Evolutionary conservation across 2,329 filamentous ascomycete species (phyloP), one percentile per base, ranked within the genome.

Genomic region (Fusarium anguioides): DNA sequence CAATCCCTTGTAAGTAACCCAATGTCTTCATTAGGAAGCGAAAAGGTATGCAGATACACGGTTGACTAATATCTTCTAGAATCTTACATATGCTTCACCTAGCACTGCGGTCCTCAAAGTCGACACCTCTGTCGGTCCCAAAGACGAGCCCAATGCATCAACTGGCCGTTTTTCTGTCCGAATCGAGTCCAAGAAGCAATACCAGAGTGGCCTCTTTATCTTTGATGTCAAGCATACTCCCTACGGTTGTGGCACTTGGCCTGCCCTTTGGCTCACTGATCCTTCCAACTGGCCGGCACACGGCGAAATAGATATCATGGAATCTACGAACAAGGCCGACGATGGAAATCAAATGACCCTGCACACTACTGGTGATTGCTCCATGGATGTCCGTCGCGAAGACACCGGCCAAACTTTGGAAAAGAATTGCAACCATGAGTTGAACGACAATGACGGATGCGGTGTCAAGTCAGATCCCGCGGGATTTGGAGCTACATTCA

Each of bases 181-280:
- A 15, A 78, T 90, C 55, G 82, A 86, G 61, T 90, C 88, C 33
- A 88, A 86, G 72, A 80, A 76, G 41, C 84, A 84, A 41, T 91
- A 89, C 76, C 76, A 87, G 70, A 77, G 74, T n/a, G 89, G 88
- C 0, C 83, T 91, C n/a, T 91, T 90, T 77, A 79, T 91, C 70
- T 91, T 91, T 70, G 87, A 91, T 72, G 81, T 91, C 66, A 81
- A 84, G 61, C 88, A 90, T 76, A 86, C 85, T 0, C 89, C 88
- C 0, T 86, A 82, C 69, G 88, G 87, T 39, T 91, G 88, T 71
- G 87, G 82, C 5, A 87, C 84, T 21, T 91, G 87, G 89, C 87
- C 87, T 3, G 84, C 89, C 0, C 81, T 92, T 12, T 91, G 89
- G 89, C 80, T 91, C 8, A 81, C 82, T 1, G 89, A 91, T 73